These are phyloP conservation scores for Diaporthe aspalathi DNA, from an alignment of 2,329 filamentous ascomycete species.

Conservation along the genomic window DNA sequence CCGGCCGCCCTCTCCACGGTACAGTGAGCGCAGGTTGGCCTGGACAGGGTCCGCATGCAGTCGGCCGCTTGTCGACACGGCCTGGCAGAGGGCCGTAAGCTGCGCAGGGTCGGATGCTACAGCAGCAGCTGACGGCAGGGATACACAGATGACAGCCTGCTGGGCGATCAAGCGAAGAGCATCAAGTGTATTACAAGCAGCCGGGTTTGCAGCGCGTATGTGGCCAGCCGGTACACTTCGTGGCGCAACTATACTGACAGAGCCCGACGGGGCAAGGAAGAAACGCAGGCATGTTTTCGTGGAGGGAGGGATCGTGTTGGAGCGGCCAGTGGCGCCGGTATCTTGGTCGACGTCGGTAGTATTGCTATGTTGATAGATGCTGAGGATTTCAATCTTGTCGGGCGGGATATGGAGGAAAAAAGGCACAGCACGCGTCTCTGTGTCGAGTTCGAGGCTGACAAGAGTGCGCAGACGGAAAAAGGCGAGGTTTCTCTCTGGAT, in stretches of 20 bases:
- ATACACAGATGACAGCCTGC: background rate
- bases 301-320: background rate
- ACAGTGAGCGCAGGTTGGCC: slow-evolving; percentile 10
- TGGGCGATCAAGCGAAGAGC: background rate
- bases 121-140: background rate
- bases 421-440: background rate
- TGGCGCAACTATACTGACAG: background rate
- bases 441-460: background rate
- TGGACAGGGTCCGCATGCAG: slow-evolving; percentile 7
- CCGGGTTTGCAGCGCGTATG: background rate
- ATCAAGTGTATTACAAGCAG: background rate
- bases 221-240: background rate
- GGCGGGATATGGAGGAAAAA: background rate
- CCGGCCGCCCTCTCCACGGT: slow-evolving; percentile 13
- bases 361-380: background rate
- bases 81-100: background rate
- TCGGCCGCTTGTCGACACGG: background rate
- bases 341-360: no score
- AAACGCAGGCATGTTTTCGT: background rate
- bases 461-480: background rate
- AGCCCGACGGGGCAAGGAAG: background rate
- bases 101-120: background rate
- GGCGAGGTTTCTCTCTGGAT: background rate
- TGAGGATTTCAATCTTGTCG: background rate
- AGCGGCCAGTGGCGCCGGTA: background rate